Evolutionary conservation across 192 early-diverging fungal genomes (phyloP).

Genomic region (Allomyces macrogynus): DNA sequence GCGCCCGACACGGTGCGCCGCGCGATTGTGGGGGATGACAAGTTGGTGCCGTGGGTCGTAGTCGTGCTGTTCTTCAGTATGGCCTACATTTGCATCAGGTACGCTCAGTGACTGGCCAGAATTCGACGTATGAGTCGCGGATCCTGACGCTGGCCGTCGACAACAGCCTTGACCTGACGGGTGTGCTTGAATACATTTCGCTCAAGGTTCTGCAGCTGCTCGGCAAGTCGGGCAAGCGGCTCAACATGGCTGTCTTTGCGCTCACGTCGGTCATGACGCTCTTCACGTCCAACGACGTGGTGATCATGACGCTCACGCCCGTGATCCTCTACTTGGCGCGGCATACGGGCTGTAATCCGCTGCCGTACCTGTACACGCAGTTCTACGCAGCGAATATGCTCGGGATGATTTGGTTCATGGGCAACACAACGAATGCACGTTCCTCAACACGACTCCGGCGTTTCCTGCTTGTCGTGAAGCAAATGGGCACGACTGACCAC

Average conservation of each 20-base stretch:
- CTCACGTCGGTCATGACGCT: conserved; percentile 53
- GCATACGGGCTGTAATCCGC: conserved; percentile 33
- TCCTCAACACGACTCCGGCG: background rate
- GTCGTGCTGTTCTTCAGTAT: conserved; percentile 63
- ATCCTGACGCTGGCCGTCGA: too few relatives aligned
- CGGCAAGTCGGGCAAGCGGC: conserved; percentile 26
- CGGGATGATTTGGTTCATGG: too few relatives aligned
- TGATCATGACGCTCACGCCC: conserved; percentile 58
- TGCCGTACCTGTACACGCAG: conserved; percentile 53
- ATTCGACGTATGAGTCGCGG: too few relatives aligned
- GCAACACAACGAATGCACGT: conserved; percentile 10
- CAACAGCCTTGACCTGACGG: conserved; percentile 45
- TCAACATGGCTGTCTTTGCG: conserved; percentile 49
- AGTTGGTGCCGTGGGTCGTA: conserved; percentile 58
- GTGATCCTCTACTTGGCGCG: conserved; percentile 56
- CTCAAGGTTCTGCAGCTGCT: conserved; percentile 47
- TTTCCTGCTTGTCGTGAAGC: background rate
- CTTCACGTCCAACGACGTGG: conserved; percentile 65
- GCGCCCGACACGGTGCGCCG: conserved; percentile 17
- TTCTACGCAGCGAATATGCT: conserved; percentile 43
- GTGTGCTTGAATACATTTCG: conserved; percentile 53
- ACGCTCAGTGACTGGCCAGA: too few relatives aligned
- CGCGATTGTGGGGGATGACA: conserved; percentile 37
- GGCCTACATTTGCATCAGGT: conserved; percentile 64
- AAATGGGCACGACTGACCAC: too few relatives aligned